Base-by-base conservation (phyloP, 441 rosid species). In the Theobroma grandiflorum region DNA sequence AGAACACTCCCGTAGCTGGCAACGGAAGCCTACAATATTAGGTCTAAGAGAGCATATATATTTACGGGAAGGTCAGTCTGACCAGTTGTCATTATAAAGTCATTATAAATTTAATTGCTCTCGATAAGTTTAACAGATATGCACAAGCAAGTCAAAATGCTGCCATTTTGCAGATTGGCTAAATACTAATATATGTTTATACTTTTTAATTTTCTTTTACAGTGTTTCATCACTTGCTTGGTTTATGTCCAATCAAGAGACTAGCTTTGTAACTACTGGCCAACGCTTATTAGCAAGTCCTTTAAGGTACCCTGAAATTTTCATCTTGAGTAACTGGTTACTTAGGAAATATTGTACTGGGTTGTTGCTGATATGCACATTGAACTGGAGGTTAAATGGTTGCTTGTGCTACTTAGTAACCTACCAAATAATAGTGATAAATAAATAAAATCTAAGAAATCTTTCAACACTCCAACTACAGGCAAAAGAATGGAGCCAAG, bases 161-260 rank as follows among this genome's bases (percentile, higher is more conserved):
- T 38, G 12, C 20, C 55, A 18, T 58, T 45, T 22, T 43, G 10
- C 75, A 31, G n/a, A 58, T 45, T 59, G 58, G 4, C 45, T 14
- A 45, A 9, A 22, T 35, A 37, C 47, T 63, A 62, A 62, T 42
- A 1, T 26, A 9, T 35, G 8, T 77, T 77, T 3, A 2, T 14
- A 20, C 73, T 75, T 45, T 55, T 61, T 71, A 57, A 45, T 16
- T 49, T 63, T 53, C 18, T 50, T 37, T 50, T 18, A 87, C 93
- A 90, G 95, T 90, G 97, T 93, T 88, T 93, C 97, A 64, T 91
- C 97, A 73, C 95, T 93, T 76, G 97, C 95, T 38, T 91, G 95
- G 97, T 93, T 93, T 84, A 93, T 93, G 95, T 91, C 94, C 38
- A 88, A 89, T 84, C 97, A 93, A 82, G 95, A 93, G 83, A 91